These are phyloP conservation scores for Endothia cerciana DNA, from an alignment of 2,329 filamentous ascomycete genomes.

Conservation along the genomic window DNA sequence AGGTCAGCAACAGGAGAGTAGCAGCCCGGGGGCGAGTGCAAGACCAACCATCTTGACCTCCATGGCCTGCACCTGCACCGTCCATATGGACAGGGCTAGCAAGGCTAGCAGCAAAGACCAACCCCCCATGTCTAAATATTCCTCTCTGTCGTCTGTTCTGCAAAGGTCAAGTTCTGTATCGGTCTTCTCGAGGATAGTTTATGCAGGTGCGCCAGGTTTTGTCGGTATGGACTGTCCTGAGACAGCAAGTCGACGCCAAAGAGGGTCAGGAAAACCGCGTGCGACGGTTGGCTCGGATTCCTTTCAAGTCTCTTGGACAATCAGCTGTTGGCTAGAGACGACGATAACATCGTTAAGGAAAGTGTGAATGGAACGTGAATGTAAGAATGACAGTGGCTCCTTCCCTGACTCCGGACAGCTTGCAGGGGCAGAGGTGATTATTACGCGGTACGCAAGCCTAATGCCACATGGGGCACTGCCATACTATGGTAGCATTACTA, in stretches of 20 bases:
- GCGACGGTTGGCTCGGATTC: not conserved
- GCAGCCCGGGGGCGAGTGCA: constrained; percentile 4
- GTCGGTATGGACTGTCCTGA: not conserved
- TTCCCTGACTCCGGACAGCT: constrained; percentile 28
- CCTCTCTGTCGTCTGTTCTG: constrained; percentile 12
- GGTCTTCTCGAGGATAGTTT: not conserved
- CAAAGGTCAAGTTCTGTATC: not conserved
- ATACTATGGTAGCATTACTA: constrained; percentile 1
- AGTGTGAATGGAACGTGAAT: constrained; percentile 11
- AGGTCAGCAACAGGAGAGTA: constrained; percentile 20
- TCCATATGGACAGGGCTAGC: constrained; percentile 59
- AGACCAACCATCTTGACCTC: constrained; percentile 60
- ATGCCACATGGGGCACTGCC: constrained; percentile 18
- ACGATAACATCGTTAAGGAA: constrained; percentile 4
- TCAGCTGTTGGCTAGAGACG: not conserved
- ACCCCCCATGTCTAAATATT: constrained; percentile 54
- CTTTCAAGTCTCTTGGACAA: not conserved
- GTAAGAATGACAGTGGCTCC: constrained; percentile 6
- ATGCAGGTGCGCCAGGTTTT: not conserved
- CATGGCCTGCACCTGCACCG: constrained; percentile 56
- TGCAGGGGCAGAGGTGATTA: constrained; percentile 18
- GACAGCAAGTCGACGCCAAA: not conserved
- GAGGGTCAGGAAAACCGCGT: not conserved
- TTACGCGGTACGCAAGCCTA: constrained; percentile 25
- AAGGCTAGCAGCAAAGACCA: constrained; percentile 54